These are phyloP conservation scores for Avena sativa DNA, from an alignment of 176 grass and related monocot species.

Conservation along the genomic window DNA sequence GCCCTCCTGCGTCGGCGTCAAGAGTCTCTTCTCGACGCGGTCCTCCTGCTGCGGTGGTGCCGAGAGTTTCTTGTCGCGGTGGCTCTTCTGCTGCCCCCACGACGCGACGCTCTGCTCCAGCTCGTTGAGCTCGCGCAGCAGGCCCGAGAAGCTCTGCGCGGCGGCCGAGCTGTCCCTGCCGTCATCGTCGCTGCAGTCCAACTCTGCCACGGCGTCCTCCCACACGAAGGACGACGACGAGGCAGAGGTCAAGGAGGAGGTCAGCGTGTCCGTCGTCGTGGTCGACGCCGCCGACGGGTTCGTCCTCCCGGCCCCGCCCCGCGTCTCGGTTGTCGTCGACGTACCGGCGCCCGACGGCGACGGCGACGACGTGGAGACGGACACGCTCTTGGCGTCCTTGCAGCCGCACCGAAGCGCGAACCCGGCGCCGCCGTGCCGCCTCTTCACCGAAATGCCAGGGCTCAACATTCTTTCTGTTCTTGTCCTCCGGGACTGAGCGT, in stretches of 20 bases:
- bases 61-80: not conserved
- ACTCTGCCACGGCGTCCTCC: slow-evolving; percentile 48
- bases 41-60: not conserved
- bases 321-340: slow-evolving; percentile 25
- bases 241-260: slow-evolving; percentile 27
- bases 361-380: slow-evolving; percentile 44
- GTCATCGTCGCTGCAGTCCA: slow-evolving; percentile 28
- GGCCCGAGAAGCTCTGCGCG: slow-evolving; percentile 62
- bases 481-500: not conserved
- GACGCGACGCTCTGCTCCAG: slow-evolving; percentile 69
- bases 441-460: slow-evolving; percentile 30
- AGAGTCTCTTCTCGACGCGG: slow-evolving; percentile 1
- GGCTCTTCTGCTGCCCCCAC: slow-evolving; percentile 43
- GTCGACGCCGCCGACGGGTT: slow-evolving; percentile 46
- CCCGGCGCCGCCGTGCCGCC: slow-evolving; percentile 37
- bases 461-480: slow-evolving; percentile 40
- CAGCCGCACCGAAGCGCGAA: slow-evolving; percentile 62
- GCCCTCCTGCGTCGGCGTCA: not conserved
- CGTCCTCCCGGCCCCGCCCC: slow-evolving; percentile 26
- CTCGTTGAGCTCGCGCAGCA: slow-evolving; percentile 73
- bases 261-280: slow-evolving; percentile 50
- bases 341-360: slow-evolving; percentile 27
- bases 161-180: slow-evolving; percentile 3
- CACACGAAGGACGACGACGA: slow-evolving; percentile 53
- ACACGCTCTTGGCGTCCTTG: slow-evolving; percentile 71